phyloP scores from a whole-genome alignment of 306 rosid species.

The Quercus engelmannii region DNA sequence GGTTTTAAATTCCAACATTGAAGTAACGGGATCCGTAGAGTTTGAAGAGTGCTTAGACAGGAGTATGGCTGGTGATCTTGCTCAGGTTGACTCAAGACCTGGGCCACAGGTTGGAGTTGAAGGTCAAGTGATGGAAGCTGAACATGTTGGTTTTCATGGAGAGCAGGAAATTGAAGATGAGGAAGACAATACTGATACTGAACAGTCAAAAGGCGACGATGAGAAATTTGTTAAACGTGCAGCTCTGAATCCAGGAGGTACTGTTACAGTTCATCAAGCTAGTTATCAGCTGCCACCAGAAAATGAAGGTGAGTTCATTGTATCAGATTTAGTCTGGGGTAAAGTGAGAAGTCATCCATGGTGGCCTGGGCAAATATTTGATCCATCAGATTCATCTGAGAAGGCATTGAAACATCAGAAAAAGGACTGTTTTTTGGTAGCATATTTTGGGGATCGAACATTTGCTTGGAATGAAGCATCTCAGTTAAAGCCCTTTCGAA shows the following conservation, averaged over 20 bases:
- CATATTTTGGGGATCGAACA: constrained; percentile 93
- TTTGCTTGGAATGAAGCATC: constrained; percentile 97
- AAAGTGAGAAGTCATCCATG: constrained; percentile 98
- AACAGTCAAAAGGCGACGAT: constrained; percentile 21
- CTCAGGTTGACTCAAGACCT: constrained; percentile 25
- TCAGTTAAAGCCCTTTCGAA: constrained; percentile 64
- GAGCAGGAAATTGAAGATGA: constrained; percentile 43
- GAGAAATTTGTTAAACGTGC: constrained; percentile 27
- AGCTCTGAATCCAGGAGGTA: constrained; percentile 27
- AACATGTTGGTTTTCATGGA: constrained; percentile 41
- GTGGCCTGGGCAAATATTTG: constrained; percentile 99
- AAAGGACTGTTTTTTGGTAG: constrained; percentile 81
- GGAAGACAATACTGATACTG: constrained; percentile 34
- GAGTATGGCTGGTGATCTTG: constrained; percentile 13
- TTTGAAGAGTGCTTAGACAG: neutral
- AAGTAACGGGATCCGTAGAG: constrained; percentile 4
- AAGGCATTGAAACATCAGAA: constrained; percentile 81
- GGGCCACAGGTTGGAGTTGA: constrained; percentile 25
- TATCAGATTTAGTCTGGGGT: constrained; percentile 93
- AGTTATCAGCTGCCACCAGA: constrained; percentile 55
- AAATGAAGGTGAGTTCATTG: constrained; percentile 60
- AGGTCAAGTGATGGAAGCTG: constrained; percentile 30
- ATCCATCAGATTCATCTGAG: constrained; percentile 75
- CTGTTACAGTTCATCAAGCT: constrained; percentile 31
- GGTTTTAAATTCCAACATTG: constrained; percentile 26